phyloP scores from a whole-genome alignment of 192 early-diverging fungal genomes.

The Irineochytrium annulatum region DNA sequence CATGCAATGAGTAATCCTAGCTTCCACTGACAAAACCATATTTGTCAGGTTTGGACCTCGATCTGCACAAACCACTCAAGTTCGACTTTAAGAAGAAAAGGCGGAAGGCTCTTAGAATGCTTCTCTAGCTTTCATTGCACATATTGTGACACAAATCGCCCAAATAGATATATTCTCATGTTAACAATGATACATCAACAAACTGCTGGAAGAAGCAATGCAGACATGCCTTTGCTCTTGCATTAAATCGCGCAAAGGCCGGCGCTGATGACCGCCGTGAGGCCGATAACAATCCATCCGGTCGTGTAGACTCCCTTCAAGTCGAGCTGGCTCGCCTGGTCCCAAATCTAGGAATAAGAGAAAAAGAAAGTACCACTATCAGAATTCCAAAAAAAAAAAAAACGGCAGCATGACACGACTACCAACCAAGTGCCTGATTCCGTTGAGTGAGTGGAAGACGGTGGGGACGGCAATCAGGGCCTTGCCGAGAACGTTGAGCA shows the following conservation, averaged over 20 bases:
- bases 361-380: neutral
- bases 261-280: constrained; percentile 58
- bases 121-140: too few species aligned
- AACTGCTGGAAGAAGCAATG: too few species aligned
- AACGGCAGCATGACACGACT: constrained; percentile 10
- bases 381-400: neutral
- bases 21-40: too few species aligned
- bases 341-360: constrained; percentile 62
- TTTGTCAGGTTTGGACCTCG: too few species aligned
- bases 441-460: constrained; percentile 81
- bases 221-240: too few species aligned
- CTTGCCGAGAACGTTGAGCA: constrained; percentile 70
- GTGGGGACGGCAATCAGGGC: constrained; percentile 64
- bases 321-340: constrained; percentile 63
- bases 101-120: too few species aligned
- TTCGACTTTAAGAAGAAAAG: neutral
- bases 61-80: neutral
- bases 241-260: too few species aligned
- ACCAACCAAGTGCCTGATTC: constrained; percentile 86
- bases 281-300: constrained; percentile 71
- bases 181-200: too few species aligned
- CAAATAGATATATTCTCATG: too few species aligned
- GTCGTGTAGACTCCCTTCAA: constrained; percentile 77
- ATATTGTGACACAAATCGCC: too few species aligned
- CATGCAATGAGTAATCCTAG: too few species aligned